Base-by-base conservation (phyloP, 23 red algal genomes). In the Porphyridium purpureum region DNA sequence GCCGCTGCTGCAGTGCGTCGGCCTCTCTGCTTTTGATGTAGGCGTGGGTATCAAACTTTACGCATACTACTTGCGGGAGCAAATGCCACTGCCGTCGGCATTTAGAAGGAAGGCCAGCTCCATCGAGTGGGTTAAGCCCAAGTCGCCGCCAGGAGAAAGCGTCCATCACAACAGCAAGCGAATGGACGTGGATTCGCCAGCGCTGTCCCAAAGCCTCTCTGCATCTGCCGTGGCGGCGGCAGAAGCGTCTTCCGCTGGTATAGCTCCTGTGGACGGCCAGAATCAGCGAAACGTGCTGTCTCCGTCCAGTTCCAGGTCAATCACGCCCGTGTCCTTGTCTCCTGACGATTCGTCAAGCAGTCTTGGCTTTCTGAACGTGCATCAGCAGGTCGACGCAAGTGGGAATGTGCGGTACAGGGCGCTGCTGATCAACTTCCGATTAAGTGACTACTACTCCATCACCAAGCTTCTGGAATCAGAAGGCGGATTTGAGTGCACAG, bases 21-120 rank as follows among this genome's bases (percentile, higher is more conserved):
- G 49, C 31, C 70, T 98, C 30, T 68, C 57, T 31, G 64, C 70
- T 23, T 66, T 94, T 76, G 81, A 84, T 20, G 54, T 75, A 23
- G 73, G 72, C 21, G 60, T 51, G 7, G 50, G 61, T 15, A 61
- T 80, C 28, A 73, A 31, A 20, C 73, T 92, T 0, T 29, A 79
- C 7, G 59, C 83, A n/a, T 47, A 68, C 44, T 11, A 11, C 17
- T 44, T 44, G 38, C 11, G 38, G 38, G 17, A 44, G 38, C 38
- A 17, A 44, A 44, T n/a, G n/a, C n/a, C 38, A 44, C 38, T 44
- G 11, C 11, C 11, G 11, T 11, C 17, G 17, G 38, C 11, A 44
- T 44, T 11, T 11, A 44, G 38, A 17, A 17, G 17, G 17, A 17
- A 44, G 38, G 38, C 38, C 11, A 44, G 11, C 11, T 44, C 17